phyloP scores from a whole-genome alignment of 176 grass and related monocot species.

The Paspalum notatum region DNA sequence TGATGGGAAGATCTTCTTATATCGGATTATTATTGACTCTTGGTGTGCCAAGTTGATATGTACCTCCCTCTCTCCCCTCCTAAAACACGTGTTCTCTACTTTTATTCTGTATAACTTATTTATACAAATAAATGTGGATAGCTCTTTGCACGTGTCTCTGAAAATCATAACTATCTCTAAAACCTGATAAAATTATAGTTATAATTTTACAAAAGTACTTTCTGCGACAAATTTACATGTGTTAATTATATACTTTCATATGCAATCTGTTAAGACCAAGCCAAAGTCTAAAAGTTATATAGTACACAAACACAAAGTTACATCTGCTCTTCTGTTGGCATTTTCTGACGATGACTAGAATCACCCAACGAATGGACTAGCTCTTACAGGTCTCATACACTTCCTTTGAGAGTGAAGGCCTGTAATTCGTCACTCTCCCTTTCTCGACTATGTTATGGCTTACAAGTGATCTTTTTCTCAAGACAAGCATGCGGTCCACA shows the following conservation, averaged over 20 bases:
- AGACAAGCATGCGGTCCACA: background rate
- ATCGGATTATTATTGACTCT: background rate
- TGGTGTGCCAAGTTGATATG: background rate
- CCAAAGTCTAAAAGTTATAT: background rate
- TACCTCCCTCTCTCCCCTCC: background rate
- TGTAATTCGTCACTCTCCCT: background rate
- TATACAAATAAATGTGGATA: background rate
- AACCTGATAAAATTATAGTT: background rate
- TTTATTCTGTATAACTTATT: constrained; percentile 6
- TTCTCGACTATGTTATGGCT: background rate
- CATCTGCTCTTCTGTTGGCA: background rate
- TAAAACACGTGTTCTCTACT: background rate
- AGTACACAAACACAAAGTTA: background rate
- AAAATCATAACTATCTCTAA: background rate
- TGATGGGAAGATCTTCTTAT: background rate
- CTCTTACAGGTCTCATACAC: background rate
- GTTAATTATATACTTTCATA: background rate
- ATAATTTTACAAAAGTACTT: background rate
- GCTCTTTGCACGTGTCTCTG: background rate
- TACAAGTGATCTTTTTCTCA: background rate
- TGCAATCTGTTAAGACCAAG: background rate
- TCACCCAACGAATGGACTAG: background rate
- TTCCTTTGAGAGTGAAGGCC: background rate
- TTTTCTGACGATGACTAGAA: background rate
- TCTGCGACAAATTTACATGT: background rate